These are phyloP conservation scores for Sideroxylon spinosum DNA, from an alignment of 179 eudicot species.

Conservation along the genomic window DNA sequence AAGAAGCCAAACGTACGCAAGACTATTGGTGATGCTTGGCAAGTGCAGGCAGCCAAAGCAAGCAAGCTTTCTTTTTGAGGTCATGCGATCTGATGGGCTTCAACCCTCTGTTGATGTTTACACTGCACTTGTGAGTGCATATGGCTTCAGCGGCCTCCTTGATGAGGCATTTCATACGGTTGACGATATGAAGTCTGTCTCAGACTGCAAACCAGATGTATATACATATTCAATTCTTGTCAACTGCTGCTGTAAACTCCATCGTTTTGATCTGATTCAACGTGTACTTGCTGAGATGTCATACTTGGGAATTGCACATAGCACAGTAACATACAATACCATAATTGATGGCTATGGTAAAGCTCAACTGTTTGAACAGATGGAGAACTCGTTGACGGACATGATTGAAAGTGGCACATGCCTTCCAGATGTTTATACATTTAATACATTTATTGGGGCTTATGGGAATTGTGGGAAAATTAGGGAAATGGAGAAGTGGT, in stretches of 20 bases:
- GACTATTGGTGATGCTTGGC: constrained; percentile 77
- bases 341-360: constrained; percentile 92
- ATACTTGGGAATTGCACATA: constrained; percentile 53
- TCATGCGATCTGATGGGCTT: constrained; percentile 70
- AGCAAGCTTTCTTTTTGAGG: constrained; percentile 67
- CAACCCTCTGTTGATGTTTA: constrained; percentile 67
- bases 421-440: constrained; percentile 77
- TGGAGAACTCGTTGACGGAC: constrained; percentile 59
- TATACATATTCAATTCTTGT: constrained; percentile 69
- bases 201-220: constrained; percentile 77
- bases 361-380: constrained; percentile 52
- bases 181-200: constrained; percentile 60
- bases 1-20: constrained; percentile 67
- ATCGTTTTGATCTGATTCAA: constrained; percentile 50
- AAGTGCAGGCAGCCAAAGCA: constrained; percentile 72
- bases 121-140: constrained; percentile 73
- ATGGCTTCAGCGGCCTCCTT: constrained; percentile 60
- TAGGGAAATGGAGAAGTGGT: constrained; percentile 78
- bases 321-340: constrained; percentile 66
- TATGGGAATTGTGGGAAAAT: constrained; percentile 64
- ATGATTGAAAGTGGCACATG: constrained; percentile 67
- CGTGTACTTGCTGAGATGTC: constrained; percentile 64
- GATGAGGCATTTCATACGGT: constrained; percentile 58
- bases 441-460: constrained; percentile 72
- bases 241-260: constrained; percentile 55